These are phyloP conservation scores for Leccinum uliginosum DNA, from an alignment of 768 basidiomycete genomes.

Conservation along the genomic window DNA sequence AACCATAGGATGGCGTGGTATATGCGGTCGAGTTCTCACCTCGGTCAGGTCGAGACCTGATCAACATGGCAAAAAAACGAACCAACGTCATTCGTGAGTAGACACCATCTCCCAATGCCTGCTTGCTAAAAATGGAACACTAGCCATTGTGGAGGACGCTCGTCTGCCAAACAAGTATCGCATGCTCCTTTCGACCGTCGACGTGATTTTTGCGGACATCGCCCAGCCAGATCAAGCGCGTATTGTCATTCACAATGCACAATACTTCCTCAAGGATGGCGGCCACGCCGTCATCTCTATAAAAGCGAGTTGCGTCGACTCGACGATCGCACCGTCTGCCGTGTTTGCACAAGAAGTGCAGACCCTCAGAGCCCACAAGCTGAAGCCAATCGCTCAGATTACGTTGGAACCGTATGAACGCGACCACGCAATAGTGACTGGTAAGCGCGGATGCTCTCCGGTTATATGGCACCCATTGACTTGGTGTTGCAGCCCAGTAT, in stretches of 20 bases:
- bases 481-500: constrained; percentile 38
- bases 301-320: constrained; percentile 99
- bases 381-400: constrained; percentile 95
- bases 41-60: constrained; percentile 94
- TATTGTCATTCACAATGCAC: constrained; percentile 89
- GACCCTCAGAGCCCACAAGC: constrained; percentile 65
- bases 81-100: constrained; percentile 96
- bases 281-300: constrained; percentile 95
- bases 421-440: constrained; percentile 88
- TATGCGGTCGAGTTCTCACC: constrained; percentile 99
- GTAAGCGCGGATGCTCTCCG: constrained; percentile 34
- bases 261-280: constrained; percentile 91
- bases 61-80: constrained; percentile 99
- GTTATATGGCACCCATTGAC: background rate
- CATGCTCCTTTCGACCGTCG: constrained; percentile 92
- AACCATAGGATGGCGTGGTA: constrained; percentile 80
- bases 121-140: constrained; percentile 1
- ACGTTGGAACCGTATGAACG: constrained; percentile 92
- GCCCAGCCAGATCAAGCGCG: constrained; percentile 99
- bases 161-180: constrained; percentile 95
- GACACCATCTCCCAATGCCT: background rate
- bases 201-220: constrained; percentile 97
- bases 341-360: constrained; percentile 90
- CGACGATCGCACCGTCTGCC: constrained; percentile 83
- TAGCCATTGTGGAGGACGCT: constrained; percentile 96